phyloP scores from a whole-genome alignment of 129 eudicot species.

The Erigeron canadensis region DNA sequence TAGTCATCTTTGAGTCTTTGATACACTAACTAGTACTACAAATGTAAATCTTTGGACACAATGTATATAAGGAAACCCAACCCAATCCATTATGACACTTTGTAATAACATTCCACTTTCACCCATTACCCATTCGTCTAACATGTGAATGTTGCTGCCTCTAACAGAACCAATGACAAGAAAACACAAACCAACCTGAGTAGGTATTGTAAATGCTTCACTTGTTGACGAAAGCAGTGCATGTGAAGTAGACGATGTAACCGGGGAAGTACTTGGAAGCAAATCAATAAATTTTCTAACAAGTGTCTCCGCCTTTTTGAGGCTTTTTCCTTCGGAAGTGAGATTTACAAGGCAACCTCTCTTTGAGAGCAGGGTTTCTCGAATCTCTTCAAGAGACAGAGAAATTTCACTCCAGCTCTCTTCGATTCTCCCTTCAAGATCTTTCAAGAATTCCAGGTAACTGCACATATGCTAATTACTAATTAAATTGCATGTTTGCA shows the following conservation, averaged over 20 bases:
- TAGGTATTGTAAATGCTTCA: slow-evolving; percentile 95
- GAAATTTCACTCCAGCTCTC: slow-evolving; percentile 78
- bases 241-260: slow-evolving; percentile 56
- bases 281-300: slow-evolving; percentile 73
- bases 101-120: not conserved
- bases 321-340: slow-evolving; percentile 88
- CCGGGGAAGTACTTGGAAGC: slow-evolving; percentile 64
- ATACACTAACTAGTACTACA: no score
- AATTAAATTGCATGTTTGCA: slow-evolving; percentile 13
- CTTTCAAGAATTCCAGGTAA: slow-evolving; percentile 73
- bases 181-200: slow-evolving; percentile 59
- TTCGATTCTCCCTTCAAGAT: slow-evolving; percentile 81
- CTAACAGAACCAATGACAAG: slow-evolving; percentile 6
- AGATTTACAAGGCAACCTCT: slow-evolving; percentile 83
- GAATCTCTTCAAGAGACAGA: slow-evolving; percentile 92
- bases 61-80: slow-evolving; percentile 5
- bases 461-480: slow-evolving; percentile 44
- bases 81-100: not conserved
- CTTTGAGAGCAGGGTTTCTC: slow-evolving; percentile 62
- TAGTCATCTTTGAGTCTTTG: no score
- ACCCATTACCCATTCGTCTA: not conserved
- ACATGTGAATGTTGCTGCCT: slow-evolving; percentile 13
- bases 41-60: no score
- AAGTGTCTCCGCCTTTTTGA: slow-evolving; percentile 62
- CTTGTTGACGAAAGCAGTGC: slow-evolving; percentile 62